Conservation (phyloP, 176 grass and related monocot genomes). For the Stipa capillata region DNA sequence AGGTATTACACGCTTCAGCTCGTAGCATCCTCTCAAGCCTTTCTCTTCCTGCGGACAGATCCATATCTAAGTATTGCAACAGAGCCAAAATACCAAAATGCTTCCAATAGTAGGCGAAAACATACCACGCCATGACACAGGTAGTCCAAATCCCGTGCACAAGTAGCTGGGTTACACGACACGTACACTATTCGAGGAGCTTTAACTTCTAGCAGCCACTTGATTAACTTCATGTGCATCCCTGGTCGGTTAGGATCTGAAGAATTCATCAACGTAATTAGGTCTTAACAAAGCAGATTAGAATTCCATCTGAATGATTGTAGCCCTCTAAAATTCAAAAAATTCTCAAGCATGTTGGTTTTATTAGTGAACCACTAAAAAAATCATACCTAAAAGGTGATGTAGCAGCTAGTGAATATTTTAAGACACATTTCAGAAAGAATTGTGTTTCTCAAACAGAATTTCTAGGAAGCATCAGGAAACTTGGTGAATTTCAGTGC, state of each 20-base stretch:
- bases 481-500: neutral
- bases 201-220: slow-evolving; percentile 83
- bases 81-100: neutral
- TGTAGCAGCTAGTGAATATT: neutral
- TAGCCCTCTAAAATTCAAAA: neutral
- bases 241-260: slow-evolving; percentile 95
- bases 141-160: slow-evolving; percentile 87
- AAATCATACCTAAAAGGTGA: neutral
- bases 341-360: neutral
- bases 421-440: neutral
- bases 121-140: slow-evolving; percentile 89
- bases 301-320: neutral
- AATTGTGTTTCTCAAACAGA: neutral
- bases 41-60: slow-evolving; percentile 41
- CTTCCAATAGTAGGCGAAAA: slow-evolving; percentile 1
- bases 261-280: slow-evolving; percentile 21
- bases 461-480: neutral
- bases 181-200: slow-evolving; percentile 68
- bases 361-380: neutral
- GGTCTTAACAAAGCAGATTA: neutral
- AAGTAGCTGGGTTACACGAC: slow-evolving; percentile 90
- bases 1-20: slow-evolving; percentile 62
- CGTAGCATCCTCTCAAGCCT: slow-evolving; percentile 63
- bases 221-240: slow-evolving; percentile 97
- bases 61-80: slow-evolving; percentile 18